phyloP scores from a whole-genome alignment of 2,329 filamentous ascomycete genomes.

The Colletotrichum sp. region DNA sequence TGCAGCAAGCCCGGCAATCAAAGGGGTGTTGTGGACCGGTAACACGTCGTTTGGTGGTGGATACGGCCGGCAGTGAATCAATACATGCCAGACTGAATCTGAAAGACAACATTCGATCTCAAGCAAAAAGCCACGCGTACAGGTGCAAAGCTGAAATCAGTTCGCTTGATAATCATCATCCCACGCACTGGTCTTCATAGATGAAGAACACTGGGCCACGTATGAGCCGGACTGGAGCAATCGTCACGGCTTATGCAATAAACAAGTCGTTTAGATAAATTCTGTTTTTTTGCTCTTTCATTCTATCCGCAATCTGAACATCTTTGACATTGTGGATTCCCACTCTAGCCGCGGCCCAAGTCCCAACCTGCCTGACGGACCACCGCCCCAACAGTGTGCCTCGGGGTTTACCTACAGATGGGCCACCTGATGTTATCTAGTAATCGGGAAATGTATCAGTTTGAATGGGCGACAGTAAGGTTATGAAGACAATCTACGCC shows the following conservation, averaged over 20 bases:
- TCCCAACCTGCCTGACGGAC: neutral
- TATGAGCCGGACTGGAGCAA: neutral
- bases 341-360: neutral
- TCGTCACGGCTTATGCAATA: neutral
- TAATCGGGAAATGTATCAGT: neutral
- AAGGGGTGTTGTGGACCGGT: neutral
- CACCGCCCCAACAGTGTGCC: neutral
- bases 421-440: neutral
- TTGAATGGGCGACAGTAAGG: neutral
- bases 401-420: neutral
- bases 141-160: neutral
- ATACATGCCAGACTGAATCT: neutral
- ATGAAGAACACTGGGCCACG: neutral
- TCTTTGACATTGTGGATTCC: neutral
- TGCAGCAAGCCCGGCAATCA: neutral
- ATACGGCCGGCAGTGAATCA: neutral
- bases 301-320: neutral
- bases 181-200: neutral
- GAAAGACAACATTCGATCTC: neutral
- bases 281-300: neutral
- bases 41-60: neutral
- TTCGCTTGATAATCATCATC: neutral
- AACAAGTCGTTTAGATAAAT: neutral
- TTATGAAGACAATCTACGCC: neutral
- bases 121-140: neutral